Conservation (phyloP, 768 basidiomycete genomes). For the Tricholoma sp. region DNA sequence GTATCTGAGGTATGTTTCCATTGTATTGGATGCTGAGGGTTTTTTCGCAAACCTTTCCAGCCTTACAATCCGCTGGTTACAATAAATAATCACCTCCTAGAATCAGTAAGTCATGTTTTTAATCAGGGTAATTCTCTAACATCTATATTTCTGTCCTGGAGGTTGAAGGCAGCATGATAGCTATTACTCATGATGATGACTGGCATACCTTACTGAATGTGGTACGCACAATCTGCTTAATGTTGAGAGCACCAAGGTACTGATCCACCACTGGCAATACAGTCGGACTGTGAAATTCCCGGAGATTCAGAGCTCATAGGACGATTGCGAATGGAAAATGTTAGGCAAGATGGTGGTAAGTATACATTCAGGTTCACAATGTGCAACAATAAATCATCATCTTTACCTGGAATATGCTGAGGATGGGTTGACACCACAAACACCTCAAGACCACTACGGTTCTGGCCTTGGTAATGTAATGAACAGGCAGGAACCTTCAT, state of each 20-base stretch:
- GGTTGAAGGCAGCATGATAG: constrained; percentile 3
- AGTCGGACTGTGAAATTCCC: not conserved
- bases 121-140: not conserved
- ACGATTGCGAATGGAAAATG: not conserved
- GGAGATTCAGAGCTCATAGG: not conserved
- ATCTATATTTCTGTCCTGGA: not conserved
- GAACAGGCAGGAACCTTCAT: too few relatives aligned
- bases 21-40: not conserved
- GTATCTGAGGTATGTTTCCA: not conserved
- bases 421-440: too few relatives aligned
- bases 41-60: not conserved
- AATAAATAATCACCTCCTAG: constrained; percentile 12
- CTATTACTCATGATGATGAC: constrained; percentile 15
- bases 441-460: too few relatives aligned
- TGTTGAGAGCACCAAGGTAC: not conserved
- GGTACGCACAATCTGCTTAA: not conserved
- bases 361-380: not conserved
- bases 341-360: not conserved
- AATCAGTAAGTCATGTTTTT: constrained; percentile 2
- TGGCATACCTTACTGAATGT: constrained; percentile 10
- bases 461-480: too few relatives aligned
- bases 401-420: not conserved
- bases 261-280: not conserved
- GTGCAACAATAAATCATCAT: not conserved
- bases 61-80: constrained; percentile 11